Evolutionary conservation across 2,329 filamentous ascomycete genomes (phyloP).

Genomic region (Ophiocordyceps unilateralis): DNA sequence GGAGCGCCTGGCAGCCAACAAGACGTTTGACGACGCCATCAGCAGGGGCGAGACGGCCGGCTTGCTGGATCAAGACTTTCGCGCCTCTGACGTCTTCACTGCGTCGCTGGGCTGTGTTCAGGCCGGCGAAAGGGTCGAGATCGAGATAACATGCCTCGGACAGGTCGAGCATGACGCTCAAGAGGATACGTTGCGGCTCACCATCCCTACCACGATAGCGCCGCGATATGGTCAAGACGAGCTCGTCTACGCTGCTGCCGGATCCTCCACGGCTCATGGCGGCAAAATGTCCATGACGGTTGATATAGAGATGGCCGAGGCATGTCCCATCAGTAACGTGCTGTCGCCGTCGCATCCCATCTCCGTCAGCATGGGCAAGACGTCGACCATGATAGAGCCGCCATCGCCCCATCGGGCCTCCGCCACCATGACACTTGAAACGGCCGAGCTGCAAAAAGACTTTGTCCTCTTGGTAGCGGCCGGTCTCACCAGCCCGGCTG

Average conservation of each 20-base stretch:
- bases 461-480: constrained; percentile 49
- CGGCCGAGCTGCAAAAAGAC: constrained; percentile 39
- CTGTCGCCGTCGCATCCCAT: constrained; percentile 54
- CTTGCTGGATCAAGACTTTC: constrained; percentile 42
- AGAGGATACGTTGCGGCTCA: constrained; percentile 50
- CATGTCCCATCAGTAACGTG: constrained; percentile 40
- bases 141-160: constrained; percentile 49
- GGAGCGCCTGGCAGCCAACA: constrained; percentile 42
- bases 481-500: constrained; percentile 41
- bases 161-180: constrained; percentile 58
- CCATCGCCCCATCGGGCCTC: constrained; percentile 43
- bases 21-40: constrained; percentile 41
- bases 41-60: constrained; percentile 42
- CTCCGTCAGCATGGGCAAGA: constrained; percentile 43
- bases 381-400: constrained; percentile 15
- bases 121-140: constrained; percentile 32
- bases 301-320: constrained; percentile 28
- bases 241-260: no score
- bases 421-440: constrained; percentile 37
- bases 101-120: constrained; percentile 53
- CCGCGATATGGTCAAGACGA: constrained; percentile 39
- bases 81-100: constrained; percentile 48
- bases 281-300: constrained; percentile 13
- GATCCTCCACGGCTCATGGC: neutral
- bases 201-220: constrained; percentile 48